These are phyloP conservation scores for Pestalotiopsis sp. DNA, from an alignment of 2,329 filamentous ascomycete genomes.

Conservation along the genomic window DNA sequence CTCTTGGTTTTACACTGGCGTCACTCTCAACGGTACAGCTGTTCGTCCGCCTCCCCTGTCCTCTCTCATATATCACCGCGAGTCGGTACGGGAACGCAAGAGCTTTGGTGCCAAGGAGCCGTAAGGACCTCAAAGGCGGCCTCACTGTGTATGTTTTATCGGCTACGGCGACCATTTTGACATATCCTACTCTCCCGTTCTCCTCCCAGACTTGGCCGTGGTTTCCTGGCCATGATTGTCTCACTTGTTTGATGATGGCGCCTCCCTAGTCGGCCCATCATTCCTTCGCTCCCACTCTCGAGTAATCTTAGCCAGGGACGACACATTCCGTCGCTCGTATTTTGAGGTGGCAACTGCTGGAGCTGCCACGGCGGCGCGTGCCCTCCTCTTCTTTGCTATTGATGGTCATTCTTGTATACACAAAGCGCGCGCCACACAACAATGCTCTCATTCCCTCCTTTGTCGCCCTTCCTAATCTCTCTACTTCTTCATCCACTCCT, in stretches of 20 bases:
- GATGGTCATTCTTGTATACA: slow-evolving; percentile 15
- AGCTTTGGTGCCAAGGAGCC: neutral
- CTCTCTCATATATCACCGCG: neutral
- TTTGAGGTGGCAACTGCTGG: neutral
- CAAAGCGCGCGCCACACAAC: slow-evolving; percentile 20
- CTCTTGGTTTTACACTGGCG: neutral
- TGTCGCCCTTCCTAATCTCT: slow-evolving; percentile 11
- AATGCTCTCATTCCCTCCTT: slow-evolving; percentile 15
- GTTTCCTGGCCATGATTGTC: neutral
- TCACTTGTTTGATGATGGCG: slow-evolving; percentile 15
- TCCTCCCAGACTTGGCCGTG: neutral
- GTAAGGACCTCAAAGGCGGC: neutral
- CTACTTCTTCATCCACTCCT: neutral
- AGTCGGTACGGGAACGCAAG: neutral
- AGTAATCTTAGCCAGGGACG: slow-evolving; percentile 15
- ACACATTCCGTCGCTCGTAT: slow-evolving; percentile 21
- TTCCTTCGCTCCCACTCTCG: slow-evolving; percentile 23
- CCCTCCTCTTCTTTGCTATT: no score
- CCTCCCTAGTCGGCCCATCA: slow-evolving; percentile 24
- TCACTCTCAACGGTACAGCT: neutral
- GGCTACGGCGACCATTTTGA: neutral
- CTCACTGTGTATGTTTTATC: neutral
- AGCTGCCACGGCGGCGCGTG: neutral
- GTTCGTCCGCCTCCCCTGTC: neutral
- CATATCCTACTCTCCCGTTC: neutral